Base-by-base conservation (phyloP, 1,284 basidiomycete genomes). In the Volvariella surrecta region DNA sequence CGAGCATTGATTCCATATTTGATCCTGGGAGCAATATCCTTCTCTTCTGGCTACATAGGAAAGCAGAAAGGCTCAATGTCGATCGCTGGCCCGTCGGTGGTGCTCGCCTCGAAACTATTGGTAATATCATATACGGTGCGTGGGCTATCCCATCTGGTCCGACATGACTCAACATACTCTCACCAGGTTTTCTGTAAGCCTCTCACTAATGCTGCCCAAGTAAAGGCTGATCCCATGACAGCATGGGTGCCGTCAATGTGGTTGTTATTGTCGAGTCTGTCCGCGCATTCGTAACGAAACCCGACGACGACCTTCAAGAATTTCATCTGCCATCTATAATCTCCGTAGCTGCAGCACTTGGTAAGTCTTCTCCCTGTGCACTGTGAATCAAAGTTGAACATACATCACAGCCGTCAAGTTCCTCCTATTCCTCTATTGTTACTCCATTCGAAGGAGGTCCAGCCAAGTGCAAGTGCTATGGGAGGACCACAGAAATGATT, bases 71-170 rank as follows among this genome's bases (percentile, higher is more conserved):
- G 16, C 73, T 94, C 45, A 91, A 96, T 56, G 55, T 67, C 40
- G 87, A 83, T 59, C 90, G 89, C 54, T 96, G 91, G 90, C 92
- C 91, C 4, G 86, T 91, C 6, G 87, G 92, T 41, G 94, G 94
- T 19, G 76, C 83, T n/a, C 75, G 91, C 39, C 74, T 95, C 37
- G 89, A 93, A 61, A 93, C 88, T 0, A 92, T 93, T 48, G 91
- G 91, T 31, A 94, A 95, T 55, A 83, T 94, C 49, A 70, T 89
- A 43, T 96, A 92, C 53, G 88, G 88, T 82, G 40, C 53, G 79
- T 65, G 30, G 11, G 22, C 42, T 43, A 13, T 37, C 31, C 31
- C 31, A 44, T 20, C 13, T 34, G 50, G 32, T 20, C 47, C 41
- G 21, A 46, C 15, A 19, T 43, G 37, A n/a, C 8, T 43, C 28